Evolutionary conservation across 257 asterid species (phyloP), one percentile per base, ranked within the genome.

Genomic region (Gentiana straminea): DNA sequence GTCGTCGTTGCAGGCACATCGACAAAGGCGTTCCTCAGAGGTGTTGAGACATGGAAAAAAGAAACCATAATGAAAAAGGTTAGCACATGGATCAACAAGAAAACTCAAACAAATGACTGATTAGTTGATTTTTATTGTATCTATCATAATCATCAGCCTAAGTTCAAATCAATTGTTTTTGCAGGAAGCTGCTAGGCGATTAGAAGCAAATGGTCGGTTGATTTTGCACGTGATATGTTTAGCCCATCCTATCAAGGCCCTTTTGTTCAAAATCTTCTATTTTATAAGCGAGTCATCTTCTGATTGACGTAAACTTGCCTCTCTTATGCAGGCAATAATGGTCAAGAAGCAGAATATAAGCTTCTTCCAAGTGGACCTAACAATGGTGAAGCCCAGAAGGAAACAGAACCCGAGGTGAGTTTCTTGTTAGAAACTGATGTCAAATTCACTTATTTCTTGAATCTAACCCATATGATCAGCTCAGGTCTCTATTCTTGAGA

Each of bases 1-100:
- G n/a, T n/a, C n/a, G n/a, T n/a, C n/a, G n/a, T n/a, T n/a, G n/a
- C 77, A 91, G 98, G 73, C 50, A 84, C 96, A 49, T 91, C 98
- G 45, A 84, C 94, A 48, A 84, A 77, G 73, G 95, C 98, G 67
- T 87, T 83, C 77, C 65, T 87, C 4, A 83, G 87, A 77, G 98
- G 98, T 38, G 77, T 87, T 35, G 94, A 87, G 44, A 91, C 96
- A 32, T 91, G 98, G 98, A 87, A 81, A 68, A 84, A 84, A 62
- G 96, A 91, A 75, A 87, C 94, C 37, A 71, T 91, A 51, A 66
- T 80, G 75, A 87, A 81, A 74, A 81, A 81, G 95, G 98, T 79
- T 38, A 10, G 35, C 37, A 24, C 33, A 15, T 33, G 32, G n/a
- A 39, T 35, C 24, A 15, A 41, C 9, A 41, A 5, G 11, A 1